Conservation (phyloP, 495 filamentous ascomycete species). For the Penicillium angulare region DNA sequence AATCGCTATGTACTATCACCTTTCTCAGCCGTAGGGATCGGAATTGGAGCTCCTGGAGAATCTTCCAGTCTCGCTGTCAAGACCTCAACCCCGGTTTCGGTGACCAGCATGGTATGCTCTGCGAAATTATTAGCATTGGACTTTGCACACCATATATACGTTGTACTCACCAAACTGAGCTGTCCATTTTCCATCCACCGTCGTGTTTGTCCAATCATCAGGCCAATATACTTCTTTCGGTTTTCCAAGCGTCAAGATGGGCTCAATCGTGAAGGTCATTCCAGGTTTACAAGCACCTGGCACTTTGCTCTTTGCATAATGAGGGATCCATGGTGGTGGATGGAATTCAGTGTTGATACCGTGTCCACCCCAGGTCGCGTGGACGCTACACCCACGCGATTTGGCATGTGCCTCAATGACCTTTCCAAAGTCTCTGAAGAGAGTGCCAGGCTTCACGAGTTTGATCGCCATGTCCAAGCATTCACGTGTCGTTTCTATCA, state of each 20-base stretch:
- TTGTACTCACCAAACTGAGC: slow-evolving; percentile 59
- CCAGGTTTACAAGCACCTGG: slow-evolving; percentile 66
- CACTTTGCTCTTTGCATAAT: slow-evolving; percentile 72
- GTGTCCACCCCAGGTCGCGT: slow-evolving; percentile 69
- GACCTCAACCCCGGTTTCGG: slow-evolving; percentile 82
- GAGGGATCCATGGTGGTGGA: slow-evolving; percentile 66
- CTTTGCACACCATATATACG: no score
- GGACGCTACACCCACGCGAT: slow-evolving; percentile 57
- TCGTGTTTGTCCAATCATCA: slow-evolving; percentile 71
- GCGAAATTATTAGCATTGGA: background rate
- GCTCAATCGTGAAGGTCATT: slow-evolving; percentile 76
- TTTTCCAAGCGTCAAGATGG: slow-evolving; percentile 66
- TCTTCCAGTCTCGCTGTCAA: slow-evolving; percentile 70
- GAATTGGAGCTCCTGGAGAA: slow-evolving; percentile 74
- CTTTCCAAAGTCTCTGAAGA: slow-evolving; percentile 68
- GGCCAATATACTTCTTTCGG: slow-evolving; percentile 68
- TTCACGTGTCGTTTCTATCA: slow-evolving; percentile 64
- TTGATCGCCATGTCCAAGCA: slow-evolving; percentile 66
- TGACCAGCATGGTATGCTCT: slow-evolving; percentile 85
- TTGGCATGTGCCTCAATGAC: slow-evolving; percentile 70
- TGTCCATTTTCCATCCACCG: slow-evolving; percentile 65
- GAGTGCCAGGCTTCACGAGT: slow-evolving; percentile 64
- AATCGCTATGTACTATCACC: background rate
- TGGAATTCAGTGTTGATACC: slow-evolving; percentile 71
- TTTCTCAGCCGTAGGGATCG: slow-evolving; percentile 47